Percentiles rank a stretch among this genome's conserved stretches.
These are phyloP conservation scores for Apiospora phragmitis DNA, from an alignment of 2,329 filamentous ascomycete genomes.

Conservation along the genomic window DNA sequence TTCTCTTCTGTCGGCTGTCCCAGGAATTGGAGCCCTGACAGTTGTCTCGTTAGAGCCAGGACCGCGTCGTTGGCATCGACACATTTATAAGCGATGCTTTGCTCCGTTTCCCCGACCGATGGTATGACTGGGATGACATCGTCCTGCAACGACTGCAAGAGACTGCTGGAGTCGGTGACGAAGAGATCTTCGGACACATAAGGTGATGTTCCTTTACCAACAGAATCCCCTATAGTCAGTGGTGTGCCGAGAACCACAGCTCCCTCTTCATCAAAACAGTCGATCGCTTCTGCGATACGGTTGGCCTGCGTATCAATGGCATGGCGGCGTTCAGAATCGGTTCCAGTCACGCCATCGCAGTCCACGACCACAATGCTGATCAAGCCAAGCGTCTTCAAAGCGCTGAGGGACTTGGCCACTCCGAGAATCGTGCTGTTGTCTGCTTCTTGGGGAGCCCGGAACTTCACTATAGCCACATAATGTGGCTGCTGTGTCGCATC, in stretches of 20 bases:
- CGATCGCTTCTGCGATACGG: slow-evolving; percentile 74
- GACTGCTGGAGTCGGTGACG: slow-evolving; percentile 49
- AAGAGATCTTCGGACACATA: slow-evolving; percentile 36
- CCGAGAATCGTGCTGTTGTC: slow-evolving; percentile 70
- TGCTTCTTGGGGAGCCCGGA: slow-evolving; percentile 72
- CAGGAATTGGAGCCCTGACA: slow-evolving; percentile 64
- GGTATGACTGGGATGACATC: slow-evolving; percentile 72
- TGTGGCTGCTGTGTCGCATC: slow-evolving; percentile 37
- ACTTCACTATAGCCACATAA: slow-evolving; percentile 84
- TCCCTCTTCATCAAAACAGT: slow-evolving; percentile 65
- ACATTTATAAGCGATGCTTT: slow-evolving; percentile 38
- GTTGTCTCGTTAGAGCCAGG: slow-evolving; percentile 73
- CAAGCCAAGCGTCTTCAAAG: slow-evolving; percentile 80
- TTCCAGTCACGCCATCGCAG: slow-evolving; percentile 45
- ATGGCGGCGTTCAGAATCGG: slow-evolving; percentile 39
- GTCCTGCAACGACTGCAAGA: slow-evolving; percentile 66
- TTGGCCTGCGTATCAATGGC: slow-evolving; percentile 64
- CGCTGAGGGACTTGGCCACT: slow-evolving; percentile 79
- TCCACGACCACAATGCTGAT: slow-evolving; percentile 83
- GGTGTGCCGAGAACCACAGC: slow-evolving; percentile 67
- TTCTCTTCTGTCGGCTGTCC: slow-evolving; percentile 41
- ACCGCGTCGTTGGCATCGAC: slow-evolving; percentile 63
- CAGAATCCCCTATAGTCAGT: slow-evolving; percentile 39
- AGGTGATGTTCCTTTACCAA: slow-evolving; percentile 27
- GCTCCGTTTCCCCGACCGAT: slow-evolving; percentile 42